phyloP scores from a whole-genome alignment of 306 rosid genomes.

The Cyamopsis tetragonoloba region DNA sequence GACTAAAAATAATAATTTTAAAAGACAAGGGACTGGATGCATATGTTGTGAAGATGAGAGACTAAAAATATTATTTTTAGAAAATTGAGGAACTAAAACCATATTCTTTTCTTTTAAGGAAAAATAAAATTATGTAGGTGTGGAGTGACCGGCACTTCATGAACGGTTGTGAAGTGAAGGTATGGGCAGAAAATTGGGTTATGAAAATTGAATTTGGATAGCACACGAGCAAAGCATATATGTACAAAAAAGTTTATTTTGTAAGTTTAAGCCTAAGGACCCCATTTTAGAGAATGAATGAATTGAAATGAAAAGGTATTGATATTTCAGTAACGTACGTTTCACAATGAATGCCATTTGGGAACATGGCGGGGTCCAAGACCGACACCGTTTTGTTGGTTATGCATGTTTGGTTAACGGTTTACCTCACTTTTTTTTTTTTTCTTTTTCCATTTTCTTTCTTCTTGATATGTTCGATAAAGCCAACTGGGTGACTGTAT shows the following conservation, averaged over 20 bases:
- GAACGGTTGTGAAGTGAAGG: slow-evolving; percentile 24
- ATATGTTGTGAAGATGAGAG: no score
- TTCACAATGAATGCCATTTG: slow-evolving; percentile 20
- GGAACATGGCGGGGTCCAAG: not conserved
- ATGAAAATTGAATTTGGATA: slow-evolving; percentile 27
- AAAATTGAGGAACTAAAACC: no score
- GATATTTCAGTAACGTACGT: not conserved
- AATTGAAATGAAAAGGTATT: not conserved
- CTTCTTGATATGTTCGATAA: not conserved
- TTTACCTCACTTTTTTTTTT: not conserved
- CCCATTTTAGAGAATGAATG: slow-evolving; percentile 7
- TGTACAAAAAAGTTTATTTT: slow-evolving; percentile 19
- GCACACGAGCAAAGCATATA: not conserved
- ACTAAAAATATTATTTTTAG: no score
- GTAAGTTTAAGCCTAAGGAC: not conserved
- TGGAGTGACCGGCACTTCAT: not conserved
- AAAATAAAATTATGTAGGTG: slow-evolving; percentile 8
- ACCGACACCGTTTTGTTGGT: slow-evolving; percentile 10
- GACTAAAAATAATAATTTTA: no score
- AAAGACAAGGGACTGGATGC: no score
- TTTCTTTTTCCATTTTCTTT: not conserved
- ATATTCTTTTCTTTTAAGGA: no score
- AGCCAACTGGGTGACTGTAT: not conserved
- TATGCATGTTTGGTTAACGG: not conserved
- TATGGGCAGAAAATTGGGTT: slow-evolving; percentile 1